Percentiles rank a stretch among this genome's conserved stretches.
Evolutionary conservation across 2,329 filamentous ascomycete genomes (phyloP).

Genomic region (Fusarium succisae): DNA sequence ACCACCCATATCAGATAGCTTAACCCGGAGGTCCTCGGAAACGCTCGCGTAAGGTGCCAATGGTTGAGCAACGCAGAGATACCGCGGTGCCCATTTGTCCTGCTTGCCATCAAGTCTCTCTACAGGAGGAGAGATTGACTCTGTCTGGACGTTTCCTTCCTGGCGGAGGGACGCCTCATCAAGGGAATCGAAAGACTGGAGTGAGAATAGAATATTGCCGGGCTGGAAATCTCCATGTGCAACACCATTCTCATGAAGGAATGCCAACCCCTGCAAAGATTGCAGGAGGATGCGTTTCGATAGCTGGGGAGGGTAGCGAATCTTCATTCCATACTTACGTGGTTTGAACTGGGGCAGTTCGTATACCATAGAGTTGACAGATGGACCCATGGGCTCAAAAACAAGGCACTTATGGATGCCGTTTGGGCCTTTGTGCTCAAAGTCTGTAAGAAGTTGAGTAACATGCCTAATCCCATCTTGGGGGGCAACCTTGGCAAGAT

Average conservation of each 20-base stretch:
- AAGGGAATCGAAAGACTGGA: neutral
- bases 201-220: slow-evolving; percentile 6
- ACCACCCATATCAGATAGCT: slow-evolving; percentile 19
- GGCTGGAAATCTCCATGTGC: slow-evolving; percentile 19
- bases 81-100: slow-evolving; percentile 14
- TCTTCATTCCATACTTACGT: neutral
- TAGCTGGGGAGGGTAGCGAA: slow-evolving; percentile 8
- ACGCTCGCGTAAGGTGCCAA: neutral
- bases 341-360: slow-evolving; percentile 17
- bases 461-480: slow-evolving; percentile 35
- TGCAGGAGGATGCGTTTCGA: slow-evolving; percentile 23
- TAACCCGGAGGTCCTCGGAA: neutral
- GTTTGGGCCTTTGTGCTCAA: slow-evolving; percentile 46
- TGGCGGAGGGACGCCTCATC: neutral
- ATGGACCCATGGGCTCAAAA: slow-evolving; percentile 48
- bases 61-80: slow-evolving; percentile 5
- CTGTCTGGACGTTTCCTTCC: neutral
- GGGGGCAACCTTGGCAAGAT: neutral
- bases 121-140: neutral
- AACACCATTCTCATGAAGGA: neutral
- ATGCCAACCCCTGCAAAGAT: neutral
- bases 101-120: slow-evolving; percentile 11
- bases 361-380: neutral
- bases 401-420: slow-evolving; percentile 46
- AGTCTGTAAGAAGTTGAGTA: slow-evolving; percentile 43